Conservation (phyloP, 2,329 filamentous ascomycete species). For the Paecilomyces sp. region DNA sequence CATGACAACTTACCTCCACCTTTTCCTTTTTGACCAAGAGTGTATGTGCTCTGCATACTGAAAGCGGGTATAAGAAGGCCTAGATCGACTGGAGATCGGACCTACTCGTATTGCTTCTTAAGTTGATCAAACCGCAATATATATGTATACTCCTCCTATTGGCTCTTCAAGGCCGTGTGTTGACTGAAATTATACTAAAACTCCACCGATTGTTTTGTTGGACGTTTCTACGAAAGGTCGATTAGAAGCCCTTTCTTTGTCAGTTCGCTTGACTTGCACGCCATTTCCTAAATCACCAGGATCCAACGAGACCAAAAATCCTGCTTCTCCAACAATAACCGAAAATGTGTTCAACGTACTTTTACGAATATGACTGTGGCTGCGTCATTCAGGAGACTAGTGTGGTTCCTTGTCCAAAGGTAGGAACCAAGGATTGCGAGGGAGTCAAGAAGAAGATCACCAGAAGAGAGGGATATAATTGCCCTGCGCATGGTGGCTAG, state of each 20-base stretch:
- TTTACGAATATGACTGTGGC: conserved; percentile 30
- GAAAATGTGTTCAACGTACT: conserved; percentile 31
- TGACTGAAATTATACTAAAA: not conserved
- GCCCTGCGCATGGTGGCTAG: conserved; percentile 18
- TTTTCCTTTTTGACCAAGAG: not conserved
- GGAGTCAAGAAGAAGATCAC: conserved; percentile 23
- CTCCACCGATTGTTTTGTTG: not conserved
- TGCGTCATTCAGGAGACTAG: conserved; percentile 25
- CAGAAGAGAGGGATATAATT: conserved; percentile 24
- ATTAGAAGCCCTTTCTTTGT: not conserved
- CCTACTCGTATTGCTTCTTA: not conserved
- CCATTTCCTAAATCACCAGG: not conserved
- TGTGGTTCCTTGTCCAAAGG: conserved; percentile 27
- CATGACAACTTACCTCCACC: not conserved
- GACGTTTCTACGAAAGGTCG: not conserved
- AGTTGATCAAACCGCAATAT: not conserved
- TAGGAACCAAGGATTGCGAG: conserved; percentile 17
- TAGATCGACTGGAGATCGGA: not conserved
- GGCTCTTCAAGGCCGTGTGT: not conserved
- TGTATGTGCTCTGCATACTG: not conserved
- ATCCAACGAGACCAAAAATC: not conserved
- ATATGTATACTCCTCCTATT: not conserved
- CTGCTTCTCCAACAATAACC: not conserved
- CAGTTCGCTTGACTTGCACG: not conserved
- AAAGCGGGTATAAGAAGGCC: not conserved